Conservation (phyloP, 495 filamentous ascomycete genomes). For the Schizothecium vesticola region DNA sequence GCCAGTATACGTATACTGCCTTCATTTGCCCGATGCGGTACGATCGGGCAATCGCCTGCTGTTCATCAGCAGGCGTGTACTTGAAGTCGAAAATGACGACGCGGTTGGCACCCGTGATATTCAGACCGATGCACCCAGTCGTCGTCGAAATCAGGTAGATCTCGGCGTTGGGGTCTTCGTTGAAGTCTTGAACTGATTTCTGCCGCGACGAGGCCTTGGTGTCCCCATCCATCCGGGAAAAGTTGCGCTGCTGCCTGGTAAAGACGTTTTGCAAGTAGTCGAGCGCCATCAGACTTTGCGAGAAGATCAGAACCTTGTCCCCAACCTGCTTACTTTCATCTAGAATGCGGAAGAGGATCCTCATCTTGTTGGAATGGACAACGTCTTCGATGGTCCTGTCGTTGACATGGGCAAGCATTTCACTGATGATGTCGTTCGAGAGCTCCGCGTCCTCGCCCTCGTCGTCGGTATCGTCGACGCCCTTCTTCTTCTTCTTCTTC, state of each 20-base stretch:
- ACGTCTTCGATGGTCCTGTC: conserved; percentile 26
- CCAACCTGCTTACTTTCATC: conserved; percentile 49
- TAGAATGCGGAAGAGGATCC: conserved; percentile 62
- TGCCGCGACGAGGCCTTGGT: conserved; percentile 53
- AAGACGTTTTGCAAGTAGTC: conserved; percentile 60
- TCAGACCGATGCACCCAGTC: conserved; percentile 78
- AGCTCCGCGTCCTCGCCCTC: conserved; percentile 16
- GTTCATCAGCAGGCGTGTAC: conserved; percentile 76
- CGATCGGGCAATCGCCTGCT: conserved; percentile 82
- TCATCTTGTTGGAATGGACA: conserved; percentile 58
- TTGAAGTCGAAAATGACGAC: conserved; percentile 82
- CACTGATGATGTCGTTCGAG: conserved; percentile 29
- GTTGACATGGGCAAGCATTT: conserved; percentile 25
- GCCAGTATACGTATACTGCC: conserved; percentile 81
- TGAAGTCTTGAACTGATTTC: conserved; percentile 59
- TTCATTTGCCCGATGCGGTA: conserved; percentile 86
- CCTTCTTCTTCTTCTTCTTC: conserved; percentile 19
- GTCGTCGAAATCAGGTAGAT: conserved; percentile 78
- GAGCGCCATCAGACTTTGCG: conserved; percentile 63
- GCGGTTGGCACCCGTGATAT: conserved; percentile 78
- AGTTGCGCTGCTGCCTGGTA: conserved; percentile 35
- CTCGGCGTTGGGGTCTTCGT: conserved; percentile 35
- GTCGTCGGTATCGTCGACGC: conserved; percentile 12
- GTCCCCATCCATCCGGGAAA: conserved; percentile 60
- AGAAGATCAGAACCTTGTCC: conserved; percentile 80